Base-by-base conservation (phyloP, 2,329 filamentous ascomycete genomes). In the Nemania abortiva region DNA sequence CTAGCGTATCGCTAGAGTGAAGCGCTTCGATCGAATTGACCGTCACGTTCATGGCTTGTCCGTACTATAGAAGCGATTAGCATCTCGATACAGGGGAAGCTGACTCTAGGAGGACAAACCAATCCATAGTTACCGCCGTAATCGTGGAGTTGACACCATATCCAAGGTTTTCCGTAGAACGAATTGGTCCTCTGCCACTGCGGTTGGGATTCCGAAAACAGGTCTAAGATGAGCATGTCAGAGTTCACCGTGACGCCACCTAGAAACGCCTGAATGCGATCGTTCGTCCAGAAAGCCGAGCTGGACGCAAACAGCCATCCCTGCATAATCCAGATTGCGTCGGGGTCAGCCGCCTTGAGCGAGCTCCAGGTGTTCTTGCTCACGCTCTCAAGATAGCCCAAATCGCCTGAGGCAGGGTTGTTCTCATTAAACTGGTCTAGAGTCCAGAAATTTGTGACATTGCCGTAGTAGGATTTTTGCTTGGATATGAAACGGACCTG, bases 361-460 rank as follows among this genome's bases (percentile, higher is more conserved):
- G 69, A 71, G 1, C 62, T 70, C 66, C 66, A 71, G 0, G 71
- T 71, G 55, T 71, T 73, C 47, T 59, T 57, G 45, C 69, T 73
- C 45, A 73, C 69, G 52, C 66, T 73, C 69, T 70, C 34, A 22
- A 73, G 66, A 53, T 73, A 73, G 11, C 20, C 52, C 5, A 73
- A 50, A 27, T 71, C 71, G 1, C 71, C 66, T 4, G 71, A 73
- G 22, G 60, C 57, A 34, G 71, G 71, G 20, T 71, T 65, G 18
- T 73, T 73, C 62, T 73, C 71, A 22, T 73, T 73, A 18, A 70
- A 73, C 52, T 73, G 71, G 49, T 73, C 71, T n/a, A 73, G 50
- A 6, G 71, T 73, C 63, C 64, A 73, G 22, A 73, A 55, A 37
- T 71, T 56, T 2, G 71, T 73, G 24, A 73, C 37, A 39, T 73